These are phyloP conservation scores for Aspergillus sp. DNA, from an alignment of 2,329 filamentous ascomycete genomes.

Conservation along the genomic window DNA sequence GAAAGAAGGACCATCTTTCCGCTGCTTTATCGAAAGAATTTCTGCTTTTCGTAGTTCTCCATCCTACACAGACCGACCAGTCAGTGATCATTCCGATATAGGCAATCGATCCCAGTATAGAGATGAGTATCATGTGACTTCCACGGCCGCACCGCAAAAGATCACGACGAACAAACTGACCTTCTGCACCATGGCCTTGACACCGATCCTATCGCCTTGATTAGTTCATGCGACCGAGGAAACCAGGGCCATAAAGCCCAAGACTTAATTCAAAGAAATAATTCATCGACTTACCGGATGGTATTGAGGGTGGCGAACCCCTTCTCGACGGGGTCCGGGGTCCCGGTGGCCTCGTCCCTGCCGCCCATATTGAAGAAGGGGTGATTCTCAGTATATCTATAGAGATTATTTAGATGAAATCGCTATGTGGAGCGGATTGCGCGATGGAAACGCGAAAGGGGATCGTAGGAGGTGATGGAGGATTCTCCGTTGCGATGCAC, in stretches of 20 bases:
- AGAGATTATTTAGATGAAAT: constrained; percentile 11
- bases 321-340: constrained; percentile 66
- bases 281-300: constrained; percentile 62
- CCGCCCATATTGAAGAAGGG: constrained; percentile 52
- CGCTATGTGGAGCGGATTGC: constrained; percentile 6
- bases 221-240: constrained; percentile 41
- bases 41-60: constrained; percentile 88
- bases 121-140: constrained; percentile 34
- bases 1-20: constrained; percentile 83
- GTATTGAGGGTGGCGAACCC: constrained; percentile 83
- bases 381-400: constrained; percentile 1
- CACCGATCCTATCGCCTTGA: constrained; percentile 57
- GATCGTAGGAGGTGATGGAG: constrained; percentile 17
- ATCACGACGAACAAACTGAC: constrained; percentile 48
- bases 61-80: constrained; percentile 52
- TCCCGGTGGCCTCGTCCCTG: constrained; percentile 57
- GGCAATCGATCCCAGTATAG: not conserved
- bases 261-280: constrained; percentile 5
- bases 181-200: constrained; percentile 69
- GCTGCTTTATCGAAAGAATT: constrained; percentile 89
- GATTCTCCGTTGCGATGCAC: constrained; percentile 14
- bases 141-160: constrained; percentile 18
- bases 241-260: constrained; percentile 18
- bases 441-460: constrained; percentile 16
- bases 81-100: not conserved